Base-by-base conservation (phyloP, 495 filamentous ascomycete species). In the Oleoguttula mirabilis region DNA sequence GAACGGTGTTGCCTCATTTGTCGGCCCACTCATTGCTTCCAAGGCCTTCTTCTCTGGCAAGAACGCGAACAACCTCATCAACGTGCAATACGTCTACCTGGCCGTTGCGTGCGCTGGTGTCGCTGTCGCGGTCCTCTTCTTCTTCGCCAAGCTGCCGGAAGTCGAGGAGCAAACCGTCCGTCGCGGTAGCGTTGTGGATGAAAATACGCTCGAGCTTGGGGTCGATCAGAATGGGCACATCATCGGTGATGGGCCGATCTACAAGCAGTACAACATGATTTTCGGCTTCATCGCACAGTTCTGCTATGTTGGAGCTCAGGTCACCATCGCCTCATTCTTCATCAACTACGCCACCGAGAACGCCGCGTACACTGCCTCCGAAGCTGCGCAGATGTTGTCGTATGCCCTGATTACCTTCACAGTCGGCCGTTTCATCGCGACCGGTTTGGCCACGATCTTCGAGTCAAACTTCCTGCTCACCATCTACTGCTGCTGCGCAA, bases 291-390 rank as follows among this genome's bases (percentile, higher is more conserved):
- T 79, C 25, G 70, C 79, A 11, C 81, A 88, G 54, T 85, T 80
- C 66, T 73, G 69, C n/a, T 86, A 85, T 55, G 72, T 79, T 15
- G 78, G 75, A 20, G 71, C 78, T 0, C 82, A 88, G 52, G 65
- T 70, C 60, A 52, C 43, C 63, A 78, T 82, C 48, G 77, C 70
- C 25, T 76, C 80, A 24, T 82, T 73, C 60, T 81, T 84, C 61
- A 67, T 72, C 49, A 77, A 77, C 59, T 71, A 70, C 48, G 61
- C 65, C 36, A 60, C 60, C 17, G 63, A 71, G 23, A 62, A 64
- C 16, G 57, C 63, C 45, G 39, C 54, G 11, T 62, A 55, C 22
- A 60, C 63, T 6, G 39, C 58, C 22, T 59, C 53, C 7, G 48
- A 62, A 2, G 73, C 60, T 0, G 70, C 74, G 1, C 70, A 72